A percentile compares a stretch with the other conserved stretches of the same genome.
Evolutionary conservation across 805 yeast species (phyloP).

Genomic region (Candida hispaniensis): DNA sequence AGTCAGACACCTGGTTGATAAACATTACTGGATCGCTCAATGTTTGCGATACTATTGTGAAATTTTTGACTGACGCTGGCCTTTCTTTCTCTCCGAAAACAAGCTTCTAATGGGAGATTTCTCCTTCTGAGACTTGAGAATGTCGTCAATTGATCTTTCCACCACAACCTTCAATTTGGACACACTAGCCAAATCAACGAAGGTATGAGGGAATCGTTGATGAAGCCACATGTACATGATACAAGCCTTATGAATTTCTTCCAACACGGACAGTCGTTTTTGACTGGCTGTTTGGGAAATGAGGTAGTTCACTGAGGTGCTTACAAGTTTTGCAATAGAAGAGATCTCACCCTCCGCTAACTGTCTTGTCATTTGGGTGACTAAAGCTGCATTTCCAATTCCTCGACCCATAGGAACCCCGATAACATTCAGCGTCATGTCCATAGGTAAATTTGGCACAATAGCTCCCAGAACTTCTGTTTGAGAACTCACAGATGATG

Average conservation of each 20-base stretch:
- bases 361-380: constrained; percentile 4
- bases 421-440: constrained; percentile 1
- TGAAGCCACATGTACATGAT: constrained; percentile 12
- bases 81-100: too few species aligned
- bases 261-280: constrained; percentile 10
- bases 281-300: too few species aligned
- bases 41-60: too few species aligned
- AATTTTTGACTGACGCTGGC: too few species aligned
- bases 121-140: not conserved
- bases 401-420: constrained; percentile 2
- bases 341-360: constrained; percentile 1
- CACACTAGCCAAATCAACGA: constrained; percentile 12
- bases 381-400: not conserved
- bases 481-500: constrained; percentile 7
- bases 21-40: too few species aligned
- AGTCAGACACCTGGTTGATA: too few species aligned
- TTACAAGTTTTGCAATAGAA: constrained; percentile 1
- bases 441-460: not conserved
- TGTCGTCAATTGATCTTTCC: constrained; percentile 3
- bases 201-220: constrained; percentile 13
- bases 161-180: constrained; percentile 1
- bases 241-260: constrained; percentile 8
- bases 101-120: not conserved
- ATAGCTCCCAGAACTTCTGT: not conserved
- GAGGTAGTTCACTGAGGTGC: too few species aligned